Evolutionary conservation across 257 asterid genomes (phyloP).

Genomic region (Solanum lycopersicoides): DNA sequence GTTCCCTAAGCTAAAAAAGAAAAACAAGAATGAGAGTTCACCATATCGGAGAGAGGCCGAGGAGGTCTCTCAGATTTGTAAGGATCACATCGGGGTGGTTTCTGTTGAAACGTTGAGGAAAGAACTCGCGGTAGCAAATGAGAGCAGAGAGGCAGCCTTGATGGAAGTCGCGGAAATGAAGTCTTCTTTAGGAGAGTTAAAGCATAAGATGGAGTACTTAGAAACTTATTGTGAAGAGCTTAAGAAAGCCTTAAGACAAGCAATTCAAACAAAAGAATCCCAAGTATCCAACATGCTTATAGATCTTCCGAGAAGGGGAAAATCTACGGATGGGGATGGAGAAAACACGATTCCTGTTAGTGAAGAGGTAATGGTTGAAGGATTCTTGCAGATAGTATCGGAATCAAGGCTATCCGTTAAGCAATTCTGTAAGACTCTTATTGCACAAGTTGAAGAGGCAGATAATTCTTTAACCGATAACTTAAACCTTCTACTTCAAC

Average conservation of each 20-base stretch:
- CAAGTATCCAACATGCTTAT: constrained; percentile 23
- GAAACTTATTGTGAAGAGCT: constrained; percentile 76
- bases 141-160: constrained; percentile 52
- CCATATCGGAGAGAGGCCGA: constrained; percentile 23
- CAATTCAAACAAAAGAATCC: constrained; percentile 22
- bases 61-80: constrained; percentile 27
- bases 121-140: constrained; percentile 49
- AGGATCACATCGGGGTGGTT: constrained; percentile 21
- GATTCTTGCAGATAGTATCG: constrained; percentile 70
- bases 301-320: constrained; percentile 9
- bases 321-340: constrained; percentile 26
- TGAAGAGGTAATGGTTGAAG: constrained; percentile 72
- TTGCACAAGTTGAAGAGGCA: constrained; percentile 38
- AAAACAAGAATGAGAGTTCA: constrained; percentile 41
- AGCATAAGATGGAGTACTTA: constrained; percentile 51
- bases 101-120: constrained; percentile 45
- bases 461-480: constrained; percentile 38
- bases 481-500: constrained; percentile 54
- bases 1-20: constrained; percentile 71
- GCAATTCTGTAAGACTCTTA: constrained; percentile 71
- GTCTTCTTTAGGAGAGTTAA: constrained; percentile 49
- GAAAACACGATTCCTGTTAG: constrained; percentile 47
- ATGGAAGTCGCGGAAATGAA: constrained; percentile 56
- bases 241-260: constrained; percentile 53
- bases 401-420: constrained; percentile 78